Evolutionary conservation across 768 basidiomycete genomes (phyloP), one percentile per base, ranked within the genome.

Genomic region (Xerocomus spinulosus): DNA sequence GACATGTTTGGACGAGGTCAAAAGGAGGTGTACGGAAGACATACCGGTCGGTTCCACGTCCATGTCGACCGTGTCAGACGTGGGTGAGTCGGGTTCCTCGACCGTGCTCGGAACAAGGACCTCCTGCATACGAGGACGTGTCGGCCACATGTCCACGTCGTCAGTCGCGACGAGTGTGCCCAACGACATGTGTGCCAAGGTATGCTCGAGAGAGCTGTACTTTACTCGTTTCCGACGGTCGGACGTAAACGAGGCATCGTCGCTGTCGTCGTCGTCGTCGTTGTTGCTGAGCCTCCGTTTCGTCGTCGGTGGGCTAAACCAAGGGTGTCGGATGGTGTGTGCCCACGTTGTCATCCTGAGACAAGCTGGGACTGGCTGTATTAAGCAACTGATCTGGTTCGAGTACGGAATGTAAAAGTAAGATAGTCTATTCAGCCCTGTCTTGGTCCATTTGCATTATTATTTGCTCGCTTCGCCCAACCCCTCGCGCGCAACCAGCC

Each of bases 401-500:
- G n/a, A n/a, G n/a, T n/a, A n/a, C 26, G 26, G 26, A 28, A 28
- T 28, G 10, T 28, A n/a, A 56, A 44, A 25, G 21, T 60, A 53
- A 14, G 10, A 24, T 24, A 35, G 18, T 42, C 40, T 36, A 40
- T 47, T 45, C 26, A 28, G 14, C 30, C 14, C 30, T 8, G 7
- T 32, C 7, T 14, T 13, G 30, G 14, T 32, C 30, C 8, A 13
- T 32, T 40, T 40, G 5, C 5, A 15, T 18, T n/a, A 15, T 40
- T 71, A 72, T 44, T 66, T 64, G 57, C 72, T 62, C 40, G 72
- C 71, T 46, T 85, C 2, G 80, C 83, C 92, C 92, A 97, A 1
- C 93, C 92, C 52, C 83, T 71, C 29, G 67, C 70, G n/a, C 80
- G 73, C 44, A 97, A 69, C 89, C 90, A 95, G 17, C 77, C 75